Evolutionary conservation across 768 basidiomycete genomes (phyloP).

Genomic region (Naganishia antarctica): DNA sequence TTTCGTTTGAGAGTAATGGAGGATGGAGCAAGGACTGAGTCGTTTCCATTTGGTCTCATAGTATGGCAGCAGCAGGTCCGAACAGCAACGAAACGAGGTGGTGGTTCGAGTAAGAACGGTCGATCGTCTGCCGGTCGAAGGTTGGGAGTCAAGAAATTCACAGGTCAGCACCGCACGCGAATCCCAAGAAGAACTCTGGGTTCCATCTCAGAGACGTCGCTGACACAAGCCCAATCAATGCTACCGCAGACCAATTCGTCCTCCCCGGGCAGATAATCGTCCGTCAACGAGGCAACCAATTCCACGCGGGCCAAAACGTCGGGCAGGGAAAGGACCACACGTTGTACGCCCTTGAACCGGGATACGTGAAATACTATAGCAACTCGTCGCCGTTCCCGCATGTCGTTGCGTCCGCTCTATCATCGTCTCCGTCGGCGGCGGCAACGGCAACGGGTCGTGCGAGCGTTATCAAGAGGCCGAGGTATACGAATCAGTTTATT

Average conservation of each 20-base stretch:
- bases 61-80: constrained; percentile 57
- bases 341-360: constrained; percentile 80
- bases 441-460: not conserved
- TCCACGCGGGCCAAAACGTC: constrained; percentile 91
- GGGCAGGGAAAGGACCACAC: constrained; percentile 92
- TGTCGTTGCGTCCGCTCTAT: not conserved
- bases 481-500: constrained; percentile 50
- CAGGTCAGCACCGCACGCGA: constrained; percentile 57
- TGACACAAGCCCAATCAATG: not conserved
- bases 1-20: not conserved
- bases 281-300: constrained; percentile 83
- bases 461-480: constrained; percentile 39
- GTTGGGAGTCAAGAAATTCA: constrained; percentile 92
- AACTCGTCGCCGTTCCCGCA: constrained; percentile 37
- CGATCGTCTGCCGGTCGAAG: constrained; percentile 89
- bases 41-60: not conserved
- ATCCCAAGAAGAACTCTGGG: too few relatives aligned
- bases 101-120: constrained; percentile 87
- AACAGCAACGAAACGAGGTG: constrained; percentile 93
- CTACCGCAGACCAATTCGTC: constrained; percentile 71
- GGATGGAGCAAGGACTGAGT: not conserved
- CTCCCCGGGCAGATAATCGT: constrained; percentile 94
- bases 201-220: too few relatives aligned
- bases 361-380: constrained; percentile 85
- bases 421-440: constrained; percentile 6